phyloP scores from a whole-genome alignment of 1,284 basidiomycete species.

The Naganishia albida region DNA sequence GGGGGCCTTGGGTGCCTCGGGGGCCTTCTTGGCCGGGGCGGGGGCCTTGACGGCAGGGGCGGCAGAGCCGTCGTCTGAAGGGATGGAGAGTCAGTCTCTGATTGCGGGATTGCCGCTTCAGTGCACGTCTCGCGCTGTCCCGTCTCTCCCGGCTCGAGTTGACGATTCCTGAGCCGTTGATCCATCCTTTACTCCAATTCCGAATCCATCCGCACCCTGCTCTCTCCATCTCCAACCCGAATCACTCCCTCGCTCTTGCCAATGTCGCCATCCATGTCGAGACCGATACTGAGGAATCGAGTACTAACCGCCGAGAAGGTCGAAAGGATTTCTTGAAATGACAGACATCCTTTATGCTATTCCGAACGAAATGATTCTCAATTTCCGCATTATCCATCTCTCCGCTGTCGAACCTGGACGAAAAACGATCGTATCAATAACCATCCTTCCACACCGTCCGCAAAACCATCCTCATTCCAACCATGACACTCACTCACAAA shows the following conservation, averaged over 20 bases:
- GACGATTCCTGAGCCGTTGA: not conserved
- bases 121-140: not conserved
- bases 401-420: slow-evolving; percentile 4
- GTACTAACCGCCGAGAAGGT: slow-evolving; percentile 53
- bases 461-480: not conserved
- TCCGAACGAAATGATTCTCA: not conserved
- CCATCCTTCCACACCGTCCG: not conserved
- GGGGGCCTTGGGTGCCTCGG: slow-evolving; percentile 36
- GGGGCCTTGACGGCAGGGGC: slow-evolving; percentile 29
- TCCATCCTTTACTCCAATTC: not conserved
- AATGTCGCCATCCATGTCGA: not conserved
- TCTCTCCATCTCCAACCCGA: not conserved
- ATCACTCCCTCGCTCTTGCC: not conserved
- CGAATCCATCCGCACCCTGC: not conserved
- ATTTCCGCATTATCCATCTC: not conserved
- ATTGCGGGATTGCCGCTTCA: not conserved
- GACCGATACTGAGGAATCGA: not conserved
- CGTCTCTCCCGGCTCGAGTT: not conserved
- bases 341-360: slow-evolving; percentile 50
- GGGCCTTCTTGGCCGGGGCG: slow-evolving; percentile 31
- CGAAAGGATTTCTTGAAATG: slow-evolving; percentile 55
- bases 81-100: slow-evolving; percentile 13
- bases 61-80: slow-evolving; percentile 34
- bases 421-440: slow-evolving; percentile 23
- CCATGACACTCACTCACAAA: slow-evolving; percentile 28